Conservation (phyloP, 768 basidiomycete genomes). For the Sporobolomyces pararoseus region DNA sequence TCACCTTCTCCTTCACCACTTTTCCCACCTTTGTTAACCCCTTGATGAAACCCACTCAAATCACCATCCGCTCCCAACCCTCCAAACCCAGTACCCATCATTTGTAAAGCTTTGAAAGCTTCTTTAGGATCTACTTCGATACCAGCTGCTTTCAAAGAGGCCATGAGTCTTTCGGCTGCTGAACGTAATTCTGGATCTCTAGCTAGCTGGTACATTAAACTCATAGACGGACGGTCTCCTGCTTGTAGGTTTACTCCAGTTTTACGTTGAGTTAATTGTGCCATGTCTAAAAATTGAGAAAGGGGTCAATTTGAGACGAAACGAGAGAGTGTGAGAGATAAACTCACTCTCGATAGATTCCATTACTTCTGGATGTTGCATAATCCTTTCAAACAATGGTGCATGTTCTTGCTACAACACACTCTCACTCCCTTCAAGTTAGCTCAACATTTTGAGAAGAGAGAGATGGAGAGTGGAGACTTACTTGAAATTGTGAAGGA, state of each 20-base stretch:
- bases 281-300: constrained; percentile 16
- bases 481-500: not conserved
- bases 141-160: constrained; percentile 4
- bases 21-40: constrained; percentile 9
- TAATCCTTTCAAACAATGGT: constrained; percentile 27
- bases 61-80: not conserved
- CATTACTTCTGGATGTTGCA: constrained; percentile 22
- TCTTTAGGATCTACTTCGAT: constrained; percentile 34
- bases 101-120: constrained; percentile 31
- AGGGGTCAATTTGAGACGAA: not conserved
- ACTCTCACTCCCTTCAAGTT: not conserved
- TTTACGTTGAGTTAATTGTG: constrained; percentile 16
- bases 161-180: constrained; percentile 28
- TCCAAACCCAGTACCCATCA: constrained; percentile 30
- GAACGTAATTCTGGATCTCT: constrained; percentile 32
- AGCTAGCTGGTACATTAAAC: constrained; percentile 28
- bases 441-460: not conserved
- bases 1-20: not conserved
- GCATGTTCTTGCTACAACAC: constrained; percentile 13
- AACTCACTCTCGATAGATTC: constrained; percentile 19
- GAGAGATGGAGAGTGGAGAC: not conserved
- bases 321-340: not conserved
- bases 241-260: constrained; percentile 33
- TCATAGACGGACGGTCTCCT: constrained; percentile 26
- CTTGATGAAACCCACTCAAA: constrained; percentile 21